Conservation (phyloP, 768 basidiomycete species). For the Coprinopsis strossmayeri region DNA sequence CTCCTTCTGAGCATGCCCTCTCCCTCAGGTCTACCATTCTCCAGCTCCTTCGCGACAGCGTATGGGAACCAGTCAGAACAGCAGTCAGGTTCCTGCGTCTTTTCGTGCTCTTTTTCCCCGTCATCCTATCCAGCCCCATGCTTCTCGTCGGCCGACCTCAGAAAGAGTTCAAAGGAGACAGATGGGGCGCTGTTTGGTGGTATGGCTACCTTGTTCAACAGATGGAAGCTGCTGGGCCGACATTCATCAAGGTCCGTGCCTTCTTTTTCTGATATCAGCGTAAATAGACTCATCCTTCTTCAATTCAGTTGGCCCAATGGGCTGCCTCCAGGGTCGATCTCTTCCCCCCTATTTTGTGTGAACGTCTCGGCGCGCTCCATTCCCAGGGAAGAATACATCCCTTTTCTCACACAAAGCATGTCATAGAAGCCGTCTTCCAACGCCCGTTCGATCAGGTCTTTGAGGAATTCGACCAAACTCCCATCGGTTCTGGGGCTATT, state of each 20-base stretch:
- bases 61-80: constrained; percentile 86
- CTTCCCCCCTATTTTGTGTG: constrained; percentile 83
- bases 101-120: constrained; percentile 79
- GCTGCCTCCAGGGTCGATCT: constrained; percentile 93
- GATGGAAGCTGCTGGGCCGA: constrained; percentile 95
- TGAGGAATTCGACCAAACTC: constrained; percentile 76
- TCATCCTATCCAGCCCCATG: constrained; percentile 80
- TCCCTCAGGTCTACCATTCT: constrained; percentile 39
- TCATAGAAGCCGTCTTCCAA: constrained; percentile 81
- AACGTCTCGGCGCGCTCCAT: constrained; percentile 78
- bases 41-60: constrained; percentile 42
- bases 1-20: constrained; percentile 58
- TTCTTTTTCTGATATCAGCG: constrained; percentile 2
- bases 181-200: constrained; percentile 97
- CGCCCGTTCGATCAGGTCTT: constrained; percentile 84
- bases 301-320: constrained; percentile 87
- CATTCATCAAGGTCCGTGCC: constrained; percentile 86
- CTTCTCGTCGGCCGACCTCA: constrained; percentile 60
- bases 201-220: constrained; percentile 79
- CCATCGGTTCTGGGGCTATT: constrained; percentile 98
- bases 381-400: constrained; percentile 83
- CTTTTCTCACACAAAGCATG: constrained; percentile 67
- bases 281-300: constrained; percentile 9
- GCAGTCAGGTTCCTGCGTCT: constrained; percentile 79
- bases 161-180: constrained; percentile 57